A percentile compares a stretch with the other conserved stretches of the same genome.
Evolutionary conservation across 2,329 filamentous ascomycete genomes (phyloP).

Genomic region (Botryotinia globosa): DNA sequence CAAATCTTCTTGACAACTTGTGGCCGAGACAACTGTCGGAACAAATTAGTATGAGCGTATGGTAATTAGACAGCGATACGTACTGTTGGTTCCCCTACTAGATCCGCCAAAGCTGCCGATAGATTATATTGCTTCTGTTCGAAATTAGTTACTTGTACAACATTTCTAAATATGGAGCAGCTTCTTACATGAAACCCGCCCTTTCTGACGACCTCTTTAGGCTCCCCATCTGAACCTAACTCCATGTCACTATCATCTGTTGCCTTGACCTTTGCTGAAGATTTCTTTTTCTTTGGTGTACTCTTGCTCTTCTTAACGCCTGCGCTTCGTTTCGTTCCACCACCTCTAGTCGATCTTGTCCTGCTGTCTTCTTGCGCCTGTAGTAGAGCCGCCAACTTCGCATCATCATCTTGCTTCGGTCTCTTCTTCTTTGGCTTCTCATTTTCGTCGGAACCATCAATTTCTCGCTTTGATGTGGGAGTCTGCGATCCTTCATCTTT

Average conservation of each 20-base stretch:
- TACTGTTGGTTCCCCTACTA: slow-evolving; percentile 69
- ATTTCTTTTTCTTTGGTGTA: slow-evolving; percentile 68
- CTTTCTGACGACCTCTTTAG: slow-evolving; percentile 66
- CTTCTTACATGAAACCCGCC: slow-evolving; percentile 79
- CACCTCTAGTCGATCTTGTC: slow-evolving; percentile 70
- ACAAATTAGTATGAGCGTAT: slow-evolving; percentile 20
- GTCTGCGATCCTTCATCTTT: slow-evolving; percentile 25
- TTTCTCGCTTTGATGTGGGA: slow-evolving; percentile 7
- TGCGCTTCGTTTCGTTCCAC: slow-evolving; percentile 50
- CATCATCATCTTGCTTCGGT: slow-evolving; percentile 75
- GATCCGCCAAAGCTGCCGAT: slow-evolving; percentile 64
- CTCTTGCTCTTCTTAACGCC: slow-evolving; percentile 62
- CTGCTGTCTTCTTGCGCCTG: slow-evolving; percentile 87
- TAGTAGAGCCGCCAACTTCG: slow-evolving; percentile 78
- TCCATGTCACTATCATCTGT: slow-evolving; percentile 79
- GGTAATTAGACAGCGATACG: slow-evolving; percentile 33
- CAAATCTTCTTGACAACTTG: slow-evolving; percentile 96
- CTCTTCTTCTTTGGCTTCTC: slow-evolving; percentile 51
- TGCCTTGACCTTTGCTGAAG: slow-evolving; percentile 67
- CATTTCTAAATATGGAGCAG: slow-evolving; percentile 29
- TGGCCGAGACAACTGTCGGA: slow-evolving; percentile 74
- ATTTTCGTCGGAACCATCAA: slow-evolving; percentile 28
- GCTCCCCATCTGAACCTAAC: slow-evolving; percentile 55
- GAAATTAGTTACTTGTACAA: slow-evolving; percentile 1
- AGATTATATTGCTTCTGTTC: slow-evolving; percentile 70